Evolutionary conservation across 2,329 filamentous ascomycete species (phyloP).

Genomic region (Nemania serpens): DNA sequence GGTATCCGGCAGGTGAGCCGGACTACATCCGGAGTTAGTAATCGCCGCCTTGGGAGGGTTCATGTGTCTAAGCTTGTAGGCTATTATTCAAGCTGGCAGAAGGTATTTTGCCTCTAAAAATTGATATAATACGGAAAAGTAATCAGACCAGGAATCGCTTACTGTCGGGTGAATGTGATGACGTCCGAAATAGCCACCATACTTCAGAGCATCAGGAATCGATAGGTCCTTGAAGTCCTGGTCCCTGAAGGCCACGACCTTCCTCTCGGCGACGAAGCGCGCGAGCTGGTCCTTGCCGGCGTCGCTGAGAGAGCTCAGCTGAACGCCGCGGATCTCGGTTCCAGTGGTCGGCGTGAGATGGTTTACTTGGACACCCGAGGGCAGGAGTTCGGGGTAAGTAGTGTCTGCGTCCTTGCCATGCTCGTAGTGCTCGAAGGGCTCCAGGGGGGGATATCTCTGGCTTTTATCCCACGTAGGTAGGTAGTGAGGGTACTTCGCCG

Average conservation of each 20-base stretch:
- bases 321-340: slow-evolving; percentile 71
- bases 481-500: slow-evolving; percentile 67
- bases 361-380: slow-evolving; percentile 53
- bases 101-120: too few species aligned
- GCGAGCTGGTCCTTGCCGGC: slow-evolving; percentile 79
- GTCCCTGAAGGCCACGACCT: slow-evolving; percentile 77
- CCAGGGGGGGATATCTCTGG: slow-evolving; percentile 67
- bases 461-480: slow-evolving; percentile 72
- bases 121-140: not conserved
- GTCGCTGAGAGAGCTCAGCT: slow-evolving; percentile 69
- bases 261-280: slow-evolving; percentile 74
- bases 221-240: slow-evolving; percentile 74
- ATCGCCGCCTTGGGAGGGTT: not conserved
- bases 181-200: slow-evolving; percentile 76
- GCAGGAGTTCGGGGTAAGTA: slow-evolving; percentile 69
- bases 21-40: slow-evolving; percentile 45
- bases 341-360: slow-evolving; percentile 76
- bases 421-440: slow-evolving; percentile 73
- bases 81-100: not conserved
- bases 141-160: not conserved
- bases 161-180: slow-evolving; percentile 79
- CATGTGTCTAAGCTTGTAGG: not conserved
- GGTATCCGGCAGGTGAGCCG: slow-evolving; percentile 73
- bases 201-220: slow-evolving; percentile 70
- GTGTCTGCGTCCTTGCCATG: slow-evolving; percentile 77